A percentile compares a stretch with the other conserved stretches of the same genome.
Conservation (phyloP, 2,329 filamentous ascomycete genomes). For the Colletotrichum truncatum region DNA sequence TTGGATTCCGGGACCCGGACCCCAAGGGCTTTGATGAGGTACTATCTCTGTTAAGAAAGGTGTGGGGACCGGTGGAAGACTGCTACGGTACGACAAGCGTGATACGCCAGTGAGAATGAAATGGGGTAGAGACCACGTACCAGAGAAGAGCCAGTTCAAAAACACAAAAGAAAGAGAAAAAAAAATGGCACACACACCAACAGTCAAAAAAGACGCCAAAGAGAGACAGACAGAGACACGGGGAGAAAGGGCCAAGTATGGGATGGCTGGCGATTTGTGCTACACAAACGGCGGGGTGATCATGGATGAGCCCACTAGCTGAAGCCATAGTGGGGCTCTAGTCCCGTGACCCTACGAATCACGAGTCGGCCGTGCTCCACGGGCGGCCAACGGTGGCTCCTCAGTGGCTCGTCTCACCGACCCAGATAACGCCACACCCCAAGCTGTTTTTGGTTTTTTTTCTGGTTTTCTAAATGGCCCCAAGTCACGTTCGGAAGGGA, state of each 20-base stretch:
- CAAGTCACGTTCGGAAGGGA: conserved; percentile 26
- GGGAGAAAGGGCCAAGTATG: not conserved
- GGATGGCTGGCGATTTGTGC: conserved; percentile 18
- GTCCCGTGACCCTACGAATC: conserved; percentile 15
- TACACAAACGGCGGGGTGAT: conserved; percentile 29
- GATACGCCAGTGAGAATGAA: not conserved
- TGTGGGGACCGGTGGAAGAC: not conserved
- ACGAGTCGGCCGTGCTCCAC: conserved; percentile 13
- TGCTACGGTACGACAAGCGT: not conserved
- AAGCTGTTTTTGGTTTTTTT: conserved; percentile 12
- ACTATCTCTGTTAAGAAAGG: not conserved
- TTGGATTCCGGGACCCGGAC: conserved; percentile 1
- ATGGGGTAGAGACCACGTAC: not conserved
- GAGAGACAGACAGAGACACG: not conserved
- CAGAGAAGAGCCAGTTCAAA: not conserved
- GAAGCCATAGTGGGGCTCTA: not conserved
- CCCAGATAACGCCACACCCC: conserved; percentile 20
- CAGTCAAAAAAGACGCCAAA: not conserved
- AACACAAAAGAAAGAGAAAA: not conserved
- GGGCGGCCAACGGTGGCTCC: not conserved
- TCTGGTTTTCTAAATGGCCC: not conserved
- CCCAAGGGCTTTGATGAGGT: not conserved
- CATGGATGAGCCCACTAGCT: conserved; percentile 21
- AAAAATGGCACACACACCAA: not conserved
- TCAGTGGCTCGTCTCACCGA: conserved; percentile 8